These are phyloP conservation scores for Scenedesmus sp. DNA, from an alignment of 163 green algal species.

Conservation along the genomic window DNA sequence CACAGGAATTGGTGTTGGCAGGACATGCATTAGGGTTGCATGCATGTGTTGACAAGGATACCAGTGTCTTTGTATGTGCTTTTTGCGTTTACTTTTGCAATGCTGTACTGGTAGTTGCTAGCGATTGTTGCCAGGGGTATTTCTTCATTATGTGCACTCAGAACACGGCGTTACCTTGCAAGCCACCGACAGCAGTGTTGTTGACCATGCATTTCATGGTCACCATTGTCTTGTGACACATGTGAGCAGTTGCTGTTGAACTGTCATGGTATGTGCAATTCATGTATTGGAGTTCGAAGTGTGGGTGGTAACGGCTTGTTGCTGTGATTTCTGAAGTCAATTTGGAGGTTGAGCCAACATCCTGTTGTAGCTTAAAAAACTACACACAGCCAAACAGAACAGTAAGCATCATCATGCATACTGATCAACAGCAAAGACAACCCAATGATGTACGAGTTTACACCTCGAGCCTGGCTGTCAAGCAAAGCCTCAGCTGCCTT, in stretches of 20 bases:
- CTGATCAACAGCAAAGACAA: too few relatives aligned
- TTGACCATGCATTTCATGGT: neutral
- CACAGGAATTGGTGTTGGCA: neutral
- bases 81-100: conserved; percentile 1
- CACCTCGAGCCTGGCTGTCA: too few relatives aligned
- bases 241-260: neutral
- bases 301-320: too few relatives aligned
- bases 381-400: too few relatives aligned
- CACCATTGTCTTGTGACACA: neutral
- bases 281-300: too few relatives aligned
- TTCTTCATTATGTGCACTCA: neutral
- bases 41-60: conserved; percentile 8
- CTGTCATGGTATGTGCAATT: neutral
- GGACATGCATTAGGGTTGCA: neutral
- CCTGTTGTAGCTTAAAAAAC: too few relatives aligned
- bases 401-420: too few relatives aligned
- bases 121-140: neutral
- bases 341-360: too few relatives aligned
- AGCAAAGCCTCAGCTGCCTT: too few relatives aligned
- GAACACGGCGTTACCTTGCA: neutral
- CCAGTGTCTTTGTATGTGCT: neutral
- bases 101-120: neutral
- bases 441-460: too few relatives aligned
- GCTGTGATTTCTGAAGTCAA: too few relatives aligned
- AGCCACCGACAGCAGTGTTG: neutral